Evolutionary conservation across 495 filamentous ascomycete species (phyloP), one percentile per base, ranked within the genome.

Genomic region (Podospora anserina): DNA sequence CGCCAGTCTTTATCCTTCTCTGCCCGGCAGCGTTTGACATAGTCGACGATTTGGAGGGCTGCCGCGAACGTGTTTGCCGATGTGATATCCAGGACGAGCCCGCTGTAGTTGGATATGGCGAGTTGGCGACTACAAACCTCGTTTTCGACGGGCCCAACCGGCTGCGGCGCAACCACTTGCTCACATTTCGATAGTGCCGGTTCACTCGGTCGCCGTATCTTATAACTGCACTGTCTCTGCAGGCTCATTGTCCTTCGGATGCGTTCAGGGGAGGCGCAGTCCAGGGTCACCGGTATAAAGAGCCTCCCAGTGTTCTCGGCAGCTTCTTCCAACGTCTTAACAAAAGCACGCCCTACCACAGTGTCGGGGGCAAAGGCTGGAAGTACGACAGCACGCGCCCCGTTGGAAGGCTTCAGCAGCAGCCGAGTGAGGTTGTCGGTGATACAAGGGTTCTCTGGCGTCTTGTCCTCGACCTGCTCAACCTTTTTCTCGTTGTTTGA

Each of bases 11-110:
- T 54, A n/a, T 70, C 69, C 23, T 64, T 49, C 65, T 70, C 68
- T 5, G 30, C 71, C 32, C 69, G 64, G 19, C 68, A 54, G 19
- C 30, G 58, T 57, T 68, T 73, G 6, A 73, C 71, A 39, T 70
- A 68, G 63, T 68, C 70, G 11, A 75, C 66, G 34, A 77, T 75
- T 62, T 69, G 44, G n/a, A 74, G 53, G 5, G 73, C 75, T 11
- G 70, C 70, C 64, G 75, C 71, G 18, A 72, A 68, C 7, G 70
- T 65, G 44, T 69, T 58, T 66, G 61, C 9, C 6, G 26, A 30
- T 11, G 70, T 73, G 18, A 73, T 61, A 26, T 77, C 72, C 2
- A 76, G 26, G 15, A 62, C 70, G 62, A 74, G 23, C 19, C 67
- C 72, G 13, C 30, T 34, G 11, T 62, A 55, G 26, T 23, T 26